phyloP scores from a whole-genome alignment of 1,139 yeast species.

The Pneumocystis murina region DNA sequence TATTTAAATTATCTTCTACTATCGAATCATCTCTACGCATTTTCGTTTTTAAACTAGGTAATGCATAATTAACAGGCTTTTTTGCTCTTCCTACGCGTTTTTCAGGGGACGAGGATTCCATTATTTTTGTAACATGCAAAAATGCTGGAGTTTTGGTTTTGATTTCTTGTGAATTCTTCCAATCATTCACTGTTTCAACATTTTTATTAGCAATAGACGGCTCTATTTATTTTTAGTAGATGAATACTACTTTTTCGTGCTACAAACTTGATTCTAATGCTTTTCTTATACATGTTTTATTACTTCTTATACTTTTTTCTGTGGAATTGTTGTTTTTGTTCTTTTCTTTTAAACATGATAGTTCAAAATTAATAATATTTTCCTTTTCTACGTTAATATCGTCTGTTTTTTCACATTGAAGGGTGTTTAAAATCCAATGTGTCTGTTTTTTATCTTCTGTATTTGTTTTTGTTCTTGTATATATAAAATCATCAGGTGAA shows the following conservation, averaged over 20 bases:
- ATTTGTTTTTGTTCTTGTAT: neutral
- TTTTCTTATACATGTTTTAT: neutral
- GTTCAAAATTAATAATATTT: neutral
- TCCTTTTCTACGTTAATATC: neutral
- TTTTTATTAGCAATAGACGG: neutral
- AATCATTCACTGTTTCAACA: neutral
- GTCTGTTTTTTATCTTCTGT: neutral
- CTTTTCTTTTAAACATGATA: neutral
- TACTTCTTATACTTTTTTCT: neutral
- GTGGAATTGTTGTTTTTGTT: neutral
- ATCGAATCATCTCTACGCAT: constrained; percentile 46
- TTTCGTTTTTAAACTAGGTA: constrained; percentile 53
- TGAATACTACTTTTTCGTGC: neutral
- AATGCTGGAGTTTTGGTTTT: neutral
- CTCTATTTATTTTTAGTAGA: neutral
- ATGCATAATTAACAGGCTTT: constrained; percentile 48
- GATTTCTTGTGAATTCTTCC: neutral
- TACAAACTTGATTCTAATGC: neutral
- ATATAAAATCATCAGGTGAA: neutral
- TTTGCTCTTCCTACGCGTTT: constrained; percentile 28
- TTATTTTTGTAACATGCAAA: neutral
- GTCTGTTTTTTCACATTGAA: neutral
- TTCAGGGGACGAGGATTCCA: neutral
- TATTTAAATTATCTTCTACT: neutral
- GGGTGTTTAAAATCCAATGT: neutral